phyloP scores from a whole-genome alignment of 2,329 filamentous ascomycete species.

The Nothopassalora personata region DNA sequence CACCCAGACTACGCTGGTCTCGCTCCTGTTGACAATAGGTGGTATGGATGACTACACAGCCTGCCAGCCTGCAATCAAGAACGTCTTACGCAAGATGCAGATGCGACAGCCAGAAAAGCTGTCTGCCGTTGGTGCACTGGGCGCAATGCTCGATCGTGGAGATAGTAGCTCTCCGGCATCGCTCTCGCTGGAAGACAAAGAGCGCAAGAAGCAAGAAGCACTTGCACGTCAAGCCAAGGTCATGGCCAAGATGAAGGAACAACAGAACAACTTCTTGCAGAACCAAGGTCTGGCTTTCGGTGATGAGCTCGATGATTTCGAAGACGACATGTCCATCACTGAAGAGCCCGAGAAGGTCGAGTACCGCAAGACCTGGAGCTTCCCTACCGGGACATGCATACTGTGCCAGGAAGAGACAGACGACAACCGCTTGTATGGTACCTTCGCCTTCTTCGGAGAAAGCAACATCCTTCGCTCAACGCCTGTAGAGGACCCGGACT shows the following conservation, averaged over 20 bases:
- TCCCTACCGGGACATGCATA: constrained; percentile 88
- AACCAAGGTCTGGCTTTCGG: constrained; percentile 87
- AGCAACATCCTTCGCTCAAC: constrained; percentile 85
- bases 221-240: constrained; percentile 84
- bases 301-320: constrained; percentile 69
- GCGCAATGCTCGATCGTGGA: constrained; percentile 68
- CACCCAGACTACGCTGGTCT: constrained; percentile 36
- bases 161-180: constrained; percentile 75
- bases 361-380: constrained; percentile 76
- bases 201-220: constrained; percentile 85
- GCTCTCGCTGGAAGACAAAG: constrained; percentile 58
- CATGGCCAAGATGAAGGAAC: constrained; percentile 97
- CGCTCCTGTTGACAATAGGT: constrained; percentile 46
- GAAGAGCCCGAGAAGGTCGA: constrained; percentile 56
- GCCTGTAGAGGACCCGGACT: constrained; percentile 72
- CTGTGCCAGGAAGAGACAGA: constrained; percentile 94
- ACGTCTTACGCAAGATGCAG: constrained; percentile 79
- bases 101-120: constrained; percentile 74
- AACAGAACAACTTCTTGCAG: constrained; percentile 90
- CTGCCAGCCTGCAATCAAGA: constrained; percentile 75
- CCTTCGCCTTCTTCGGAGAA: constrained; percentile 82
- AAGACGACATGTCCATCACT: constrained; percentile 54
- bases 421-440: constrained; percentile 82
- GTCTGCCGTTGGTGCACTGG: constrained; percentile 58
- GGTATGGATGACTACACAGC: constrained; percentile 70